phyloP scores from a whole-genome alignment of 352 stramenopile species.

The Pythium dissimile region DNA sequence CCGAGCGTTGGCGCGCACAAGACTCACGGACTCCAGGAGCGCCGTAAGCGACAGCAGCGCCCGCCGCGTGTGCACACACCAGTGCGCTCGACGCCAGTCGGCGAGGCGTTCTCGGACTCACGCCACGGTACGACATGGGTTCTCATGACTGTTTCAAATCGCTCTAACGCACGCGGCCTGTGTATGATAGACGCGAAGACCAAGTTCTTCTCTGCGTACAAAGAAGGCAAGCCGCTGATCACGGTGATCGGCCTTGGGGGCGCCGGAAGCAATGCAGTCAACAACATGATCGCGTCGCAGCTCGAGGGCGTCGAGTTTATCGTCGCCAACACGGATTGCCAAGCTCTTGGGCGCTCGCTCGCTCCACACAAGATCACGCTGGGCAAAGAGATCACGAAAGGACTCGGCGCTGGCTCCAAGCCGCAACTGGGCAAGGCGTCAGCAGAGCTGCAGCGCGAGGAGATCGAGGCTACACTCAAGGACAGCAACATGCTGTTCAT shows the following conservation, averaged over 20 bases:
- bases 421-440: constrained; percentile 74
- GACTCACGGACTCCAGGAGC: constrained; percentile 23
- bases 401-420: constrained; percentile 78
- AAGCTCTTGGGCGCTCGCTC: constrained; percentile 79
- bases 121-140: constrained; percentile 8
- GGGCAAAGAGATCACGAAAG: constrained; percentile 82
- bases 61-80: constrained; percentile 16
- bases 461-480: constrained; percentile 88
- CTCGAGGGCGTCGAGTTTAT: constrained; percentile 94
- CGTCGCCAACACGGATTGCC: constrained; percentile 95
- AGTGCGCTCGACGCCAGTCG: constrained; percentile 4
- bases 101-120: constrained; percentile 7
- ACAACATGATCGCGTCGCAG: constrained; percentile 89
- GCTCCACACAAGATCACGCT: constrained; percentile 81
- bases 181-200: constrained; percentile 29
- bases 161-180: too few species aligned
- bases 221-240: constrained; percentile 83
- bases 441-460: constrained; percentile 82
- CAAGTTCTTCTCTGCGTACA: constrained; percentile 50
- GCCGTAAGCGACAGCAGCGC: constrained; percentile 27
- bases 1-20: constrained; percentile 1
- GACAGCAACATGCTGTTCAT: constrained; percentile 97
- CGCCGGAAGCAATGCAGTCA: constrained; percentile 83
- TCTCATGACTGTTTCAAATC: neutral
- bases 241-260: constrained; percentile 83